Percentiles rank a stretch among this genome's conserved stretches.
These are phyloP conservation scores for Chaetomium olivaceum DNA, from an alignment of 2,329 filamentous ascomycete genomes.

Conservation along the genomic window DNA sequence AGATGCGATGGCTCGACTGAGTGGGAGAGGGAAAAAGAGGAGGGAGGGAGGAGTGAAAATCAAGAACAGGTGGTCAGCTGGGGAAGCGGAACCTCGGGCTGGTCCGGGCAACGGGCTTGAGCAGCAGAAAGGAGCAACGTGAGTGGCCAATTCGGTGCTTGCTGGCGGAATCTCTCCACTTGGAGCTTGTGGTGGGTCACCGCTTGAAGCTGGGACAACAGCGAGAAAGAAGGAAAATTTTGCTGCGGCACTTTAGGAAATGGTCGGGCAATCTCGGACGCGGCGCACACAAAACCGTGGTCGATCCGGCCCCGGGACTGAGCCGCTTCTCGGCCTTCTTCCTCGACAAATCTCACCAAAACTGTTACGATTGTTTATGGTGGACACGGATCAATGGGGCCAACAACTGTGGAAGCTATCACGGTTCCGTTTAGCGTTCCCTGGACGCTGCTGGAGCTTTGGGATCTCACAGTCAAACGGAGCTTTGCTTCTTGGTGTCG, in stretches of 20 bases:
- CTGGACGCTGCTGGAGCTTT: slow-evolving; percentile 17
- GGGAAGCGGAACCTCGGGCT: slow-evolving; percentile 36
- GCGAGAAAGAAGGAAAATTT: slow-evolving; percentile 31
- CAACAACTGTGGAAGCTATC: slow-evolving; percentile 20
- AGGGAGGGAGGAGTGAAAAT: slow-evolving; percentile 32
- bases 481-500: slow-evolving; percentile 23
- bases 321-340: background rate
- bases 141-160: slow-evolving; percentile 36
- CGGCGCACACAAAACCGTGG: slow-evolving; percentile 19
- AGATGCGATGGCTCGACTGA: slow-evolving; percentile 31
- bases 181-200: slow-evolving; percentile 34
- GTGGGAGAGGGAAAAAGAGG: slow-evolving; percentile 35
- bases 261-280: slow-evolving; percentile 34
- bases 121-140: slow-evolving; percentile 29
- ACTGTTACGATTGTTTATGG: background rate
- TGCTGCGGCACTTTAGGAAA: slow-evolving; percentile 29
- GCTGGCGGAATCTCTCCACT: slow-evolving; percentile 32
- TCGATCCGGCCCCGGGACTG: slow-evolving; percentile 14
- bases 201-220: slow-evolving; percentile 29
- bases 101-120: slow-evolving; percentile 37
- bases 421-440: slow-evolving; percentile 15
- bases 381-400: slow-evolving; percentile 19
- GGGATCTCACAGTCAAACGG: slow-evolving; percentile 17
- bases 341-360: background rate
- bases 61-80: slow-evolving; percentile 35